Evolutionary conservation across 192 early-diverging fungal genomes (phyloP).

Genomic region (Podila epicladia): DNA sequence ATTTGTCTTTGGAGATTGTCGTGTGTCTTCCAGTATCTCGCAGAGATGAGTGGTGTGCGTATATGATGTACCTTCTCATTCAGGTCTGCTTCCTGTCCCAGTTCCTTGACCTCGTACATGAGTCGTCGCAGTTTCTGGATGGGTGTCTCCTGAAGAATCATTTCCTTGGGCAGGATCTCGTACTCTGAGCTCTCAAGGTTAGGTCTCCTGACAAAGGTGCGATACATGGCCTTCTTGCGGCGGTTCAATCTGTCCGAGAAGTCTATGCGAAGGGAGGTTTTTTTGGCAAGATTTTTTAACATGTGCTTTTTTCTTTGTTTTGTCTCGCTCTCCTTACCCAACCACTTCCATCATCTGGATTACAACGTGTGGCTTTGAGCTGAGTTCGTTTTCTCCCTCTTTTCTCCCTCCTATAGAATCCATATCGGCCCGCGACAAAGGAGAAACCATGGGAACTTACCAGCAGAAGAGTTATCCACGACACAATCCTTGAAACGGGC

Average conservation of each 20-base stretch:
- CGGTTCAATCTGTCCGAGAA: constrained; percentile 66
- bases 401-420: not conserved
- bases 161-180: constrained; percentile 63
- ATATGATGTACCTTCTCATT: constrained; percentile 55
- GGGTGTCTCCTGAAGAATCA: constrained; percentile 71
- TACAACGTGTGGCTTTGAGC: not conserved
- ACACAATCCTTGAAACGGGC: constrained; percentile 65
- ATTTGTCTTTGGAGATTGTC: too few species aligned
- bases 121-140: constrained; percentile 81
- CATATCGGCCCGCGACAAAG: not conserved
- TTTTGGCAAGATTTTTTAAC: not conserved
- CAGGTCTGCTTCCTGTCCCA: constrained; percentile 70
- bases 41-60: not conserved
- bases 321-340: not conserved
- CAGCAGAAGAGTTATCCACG: constrained; percentile 60
- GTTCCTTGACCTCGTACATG: constrained; percentile 85
- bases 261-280: constrained; percentile 31
- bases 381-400: not conserved
- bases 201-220: constrained; percentile 59
- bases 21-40: too few species aligned
- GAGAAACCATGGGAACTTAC: constrained; percentile 31
- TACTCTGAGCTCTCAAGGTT: constrained; percentile 62
- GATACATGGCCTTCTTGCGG: constrained; percentile 69
- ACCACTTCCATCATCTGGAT: not conserved
- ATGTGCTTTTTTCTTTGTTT: not conserved